Evolutionary conservation across 1,139 yeast genomes (phyloP).

Genomic region (Williopsis jadinii): DNA sequence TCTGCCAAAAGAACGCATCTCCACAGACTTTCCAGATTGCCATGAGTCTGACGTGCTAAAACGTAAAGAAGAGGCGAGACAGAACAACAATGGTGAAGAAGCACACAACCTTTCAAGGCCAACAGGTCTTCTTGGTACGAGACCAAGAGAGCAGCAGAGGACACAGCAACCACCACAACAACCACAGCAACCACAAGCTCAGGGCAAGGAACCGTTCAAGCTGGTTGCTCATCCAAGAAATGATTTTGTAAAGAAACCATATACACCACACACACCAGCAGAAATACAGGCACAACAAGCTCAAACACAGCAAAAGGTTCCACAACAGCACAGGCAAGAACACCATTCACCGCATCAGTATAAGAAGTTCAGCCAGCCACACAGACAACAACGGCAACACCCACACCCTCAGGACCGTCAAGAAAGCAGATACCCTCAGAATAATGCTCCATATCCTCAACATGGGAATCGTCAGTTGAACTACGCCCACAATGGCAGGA

Average conservation of each 20-base stretch:
- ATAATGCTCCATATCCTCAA: too few species aligned
- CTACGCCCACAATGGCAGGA: too few species aligned
- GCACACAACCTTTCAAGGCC: neutral
- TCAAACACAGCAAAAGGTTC: neutral
- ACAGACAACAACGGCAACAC: too few species aligned
- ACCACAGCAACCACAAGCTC: neutral
- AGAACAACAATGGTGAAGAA: neutral
- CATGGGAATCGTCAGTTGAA: too few species aligned
- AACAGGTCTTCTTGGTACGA: neutral
- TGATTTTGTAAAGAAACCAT: conserved; percentile 1
- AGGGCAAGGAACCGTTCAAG: neutral
- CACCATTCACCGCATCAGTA: too few species aligned
- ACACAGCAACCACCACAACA: neutral
- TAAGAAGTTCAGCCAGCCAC: too few species aligned
- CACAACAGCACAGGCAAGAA: too few species aligned
- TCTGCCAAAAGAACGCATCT: conserved; percentile 59
- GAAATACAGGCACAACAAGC: neutral
- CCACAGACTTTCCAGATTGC: conserved; percentile 57
- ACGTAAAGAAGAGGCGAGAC: conserved; percentile 1
- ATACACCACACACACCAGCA: neutral
- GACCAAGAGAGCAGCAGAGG: neutral
- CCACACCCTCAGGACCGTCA: too few species aligned
- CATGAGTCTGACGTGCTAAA: conserved; percentile 47
- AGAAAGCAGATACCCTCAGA: too few species aligned
- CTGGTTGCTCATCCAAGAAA: conserved; percentile 1